Base-by-base conservation (phyloP, 176 grass and related monocot genomes). In the Aegilops bicornis region DNA sequence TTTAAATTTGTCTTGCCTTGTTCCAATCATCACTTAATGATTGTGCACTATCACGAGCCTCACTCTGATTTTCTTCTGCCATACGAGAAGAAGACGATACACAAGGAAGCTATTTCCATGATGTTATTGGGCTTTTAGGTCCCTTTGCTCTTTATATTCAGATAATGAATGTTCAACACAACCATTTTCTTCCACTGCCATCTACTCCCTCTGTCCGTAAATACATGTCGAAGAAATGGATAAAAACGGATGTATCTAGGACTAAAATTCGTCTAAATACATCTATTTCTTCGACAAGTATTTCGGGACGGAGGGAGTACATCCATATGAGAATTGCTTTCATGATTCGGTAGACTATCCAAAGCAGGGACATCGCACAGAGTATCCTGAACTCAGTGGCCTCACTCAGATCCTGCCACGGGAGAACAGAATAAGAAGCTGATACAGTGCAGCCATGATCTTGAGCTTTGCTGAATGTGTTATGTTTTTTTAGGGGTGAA, bases 1-100 rank as follows among this genome's bases (percentile, higher is more conserved):
- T 58, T 65, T 74, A 40, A 27, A 27, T 84, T 92, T 85, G 78
- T 14, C 56, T 87, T 95, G 89, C 93, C 87, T 87, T 83, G 22
- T 82, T 82, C 80, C 77, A 87, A 86, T 95, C 83, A 67, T 79
- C 65, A 79, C 66, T 39, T 78, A 24, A 69, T 71, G 66, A 76
- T 24, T 85, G 72, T 23, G 37, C 66, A 69, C 22, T 74, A 74
- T 29, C 64, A 84, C 77, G 78, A 82, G 13, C 9, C 32, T 29
- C 66, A 80, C 76, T 86, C n/a, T 72, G 75, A 27, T 30, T 73
- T 76, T 80, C 86, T 64, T 83, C 36, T 85, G 58, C 61, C 69
- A 58, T 77, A 50, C 17, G 30, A 82, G 62, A 84, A 75, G 71
- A 73, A 54, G 77, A 35, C 16, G 39, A 65, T 77, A 71, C 79